A percentile compares a stretch with the other conserved stretches of the same genome.
Evolutionary conservation across 2,329 filamentous ascomycete species (phyloP).

Genomic region (Bisporella sp.): DNA sequence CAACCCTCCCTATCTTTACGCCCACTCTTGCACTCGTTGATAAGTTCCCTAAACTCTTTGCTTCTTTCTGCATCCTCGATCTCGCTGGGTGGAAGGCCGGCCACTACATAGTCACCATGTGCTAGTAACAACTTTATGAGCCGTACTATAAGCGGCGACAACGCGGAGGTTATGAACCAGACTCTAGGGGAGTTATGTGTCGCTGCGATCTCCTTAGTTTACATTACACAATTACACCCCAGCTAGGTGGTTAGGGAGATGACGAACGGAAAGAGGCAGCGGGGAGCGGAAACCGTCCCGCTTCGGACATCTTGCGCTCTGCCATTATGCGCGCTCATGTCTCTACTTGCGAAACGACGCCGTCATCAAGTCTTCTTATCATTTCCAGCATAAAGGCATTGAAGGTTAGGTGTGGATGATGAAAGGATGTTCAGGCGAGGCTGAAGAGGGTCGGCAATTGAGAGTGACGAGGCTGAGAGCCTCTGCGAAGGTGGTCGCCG

Average conservation of each 20-base stretch:
- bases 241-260: neutral
- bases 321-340: slow-evolving; percentile 27
- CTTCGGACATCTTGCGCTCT: slow-evolving; percentile 39
- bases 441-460: too few relatives aligned
- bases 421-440: too few relatives aligned
- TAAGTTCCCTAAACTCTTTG: slow-evolving; percentile 72
- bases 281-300: slow-evolving; percentile 28
- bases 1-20: slow-evolving; percentile 66
- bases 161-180: slow-evolving; percentile 85
- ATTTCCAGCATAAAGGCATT: too few relatives aligned
- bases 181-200: slow-evolving; percentile 72
- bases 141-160: slow-evolving; percentile 78
- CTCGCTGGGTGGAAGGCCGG: slow-evolving; percentile 72
- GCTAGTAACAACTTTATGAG: slow-evolving; percentile 73
- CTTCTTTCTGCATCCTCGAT: slow-evolving; percentile 71
- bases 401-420: too few relatives aligned
- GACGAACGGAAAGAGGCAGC: slow-evolving; percentile 23
- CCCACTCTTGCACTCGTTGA: slow-evolving; percentile 59
- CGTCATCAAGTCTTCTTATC: too few relatives aligned
- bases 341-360: too few relatives aligned
- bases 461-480: too few relatives aligned
- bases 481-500: too few relatives aligned
- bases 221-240: neutral
- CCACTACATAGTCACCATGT: slow-evolving; percentile 88
- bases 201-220: slow-evolving; percentile 22